These are phyloP conservation scores for Cordyceps fumosorosea DNA, from an alignment of 2,329 filamentous ascomycete species.

Conservation along the genomic window DNA sequence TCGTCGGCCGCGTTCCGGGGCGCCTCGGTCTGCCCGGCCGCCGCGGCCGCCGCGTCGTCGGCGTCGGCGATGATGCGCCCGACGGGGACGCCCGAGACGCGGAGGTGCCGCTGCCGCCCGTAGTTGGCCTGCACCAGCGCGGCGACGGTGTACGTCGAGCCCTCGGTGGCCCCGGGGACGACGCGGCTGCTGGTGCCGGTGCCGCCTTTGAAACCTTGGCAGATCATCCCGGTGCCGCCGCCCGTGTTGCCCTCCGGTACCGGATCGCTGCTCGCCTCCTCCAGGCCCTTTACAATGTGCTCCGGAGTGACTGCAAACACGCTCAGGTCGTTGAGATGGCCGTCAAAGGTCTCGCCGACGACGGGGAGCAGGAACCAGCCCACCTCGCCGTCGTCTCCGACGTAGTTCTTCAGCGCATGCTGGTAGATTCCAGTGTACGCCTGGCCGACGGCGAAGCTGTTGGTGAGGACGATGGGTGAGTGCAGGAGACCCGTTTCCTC, in stretches of 20 bases:
- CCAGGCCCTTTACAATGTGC: conserved; percentile 46
- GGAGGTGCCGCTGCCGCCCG: conserved; percentile 47
- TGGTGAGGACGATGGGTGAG: conserved; percentile 50
- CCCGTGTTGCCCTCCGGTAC: conserved; percentile 55
- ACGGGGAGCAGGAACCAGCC: conserved; percentile 51
- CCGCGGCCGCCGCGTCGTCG: conserved; percentile 11
- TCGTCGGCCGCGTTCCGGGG: conserved; percentile 16
- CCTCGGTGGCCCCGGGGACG: conserved; percentile 14
- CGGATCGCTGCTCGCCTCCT: conserved; percentile 37
- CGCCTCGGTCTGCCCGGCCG: neutral
- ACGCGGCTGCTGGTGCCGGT: conserved; percentile 54
- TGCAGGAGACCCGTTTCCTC: conserved; percentile 49
- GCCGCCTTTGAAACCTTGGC: conserved; percentile 58
- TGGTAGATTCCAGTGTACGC: conserved; percentile 52
- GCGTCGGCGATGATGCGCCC: conserved; percentile 48
- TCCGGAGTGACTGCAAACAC: conserved; percentile 45
- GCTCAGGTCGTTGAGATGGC: conserved; percentile 49
- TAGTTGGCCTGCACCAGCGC: conserved; percentile 59
- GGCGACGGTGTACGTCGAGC: conserved; percentile 45
- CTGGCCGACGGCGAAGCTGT: conserved; percentile 46
- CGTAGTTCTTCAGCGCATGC: conserved; percentile 41
- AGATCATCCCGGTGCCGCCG: conserved; percentile 58
- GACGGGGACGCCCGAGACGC: conserved; percentile 52
- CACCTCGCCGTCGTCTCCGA: conserved; percentile 30
- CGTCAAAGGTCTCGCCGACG: conserved; percentile 56